Percentiles rank a stretch among this genome's conserved stretches.
phyloP scores from a whole-genome alignment of 1,139 yeast genomes.

The Candida gigantensis region DNA sequence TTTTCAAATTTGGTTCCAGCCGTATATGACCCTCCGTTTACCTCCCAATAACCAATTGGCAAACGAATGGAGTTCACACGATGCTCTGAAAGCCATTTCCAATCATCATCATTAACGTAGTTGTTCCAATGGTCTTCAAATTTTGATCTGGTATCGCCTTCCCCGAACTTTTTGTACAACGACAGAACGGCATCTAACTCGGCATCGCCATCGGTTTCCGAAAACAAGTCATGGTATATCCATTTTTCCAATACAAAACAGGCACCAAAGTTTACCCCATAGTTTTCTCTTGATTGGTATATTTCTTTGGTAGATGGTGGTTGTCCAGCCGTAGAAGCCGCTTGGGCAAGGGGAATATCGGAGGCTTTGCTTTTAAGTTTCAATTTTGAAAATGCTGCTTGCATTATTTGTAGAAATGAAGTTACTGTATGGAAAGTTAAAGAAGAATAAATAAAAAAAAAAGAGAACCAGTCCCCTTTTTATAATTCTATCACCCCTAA shows the following conservation, averaged over 20 bases:
- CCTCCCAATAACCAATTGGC: conserved; percentile 91
- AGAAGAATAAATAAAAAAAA: not conserved
- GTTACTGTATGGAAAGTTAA: not conserved
- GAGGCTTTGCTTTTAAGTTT: conserved; percentile 41
- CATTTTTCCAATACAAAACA: conserved; percentile 79
- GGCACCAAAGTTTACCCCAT: conserved; percentile 88
- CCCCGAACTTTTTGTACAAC: conserved; percentile 49
- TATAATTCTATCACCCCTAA: too few species aligned
- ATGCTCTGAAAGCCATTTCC: conserved; percentile 69
- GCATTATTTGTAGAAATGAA: conserved; percentile 6
- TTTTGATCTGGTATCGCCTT: conserved; percentile 52
- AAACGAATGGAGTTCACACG: conserved; percentile 78
- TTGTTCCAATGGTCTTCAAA: conserved; percentile 70
- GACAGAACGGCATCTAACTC: conserved; percentile 74
- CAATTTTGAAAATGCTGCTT: conserved; percentile 23
- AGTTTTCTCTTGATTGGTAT: conserved; percentile 65
- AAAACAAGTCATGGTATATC: conserved; percentile 61
- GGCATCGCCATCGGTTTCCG: conserved; percentile 46
- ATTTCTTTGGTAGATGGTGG: conserved; percentile 53
- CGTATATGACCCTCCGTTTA: conserved; percentile 62
- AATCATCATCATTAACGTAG: conserved; percentile 70
- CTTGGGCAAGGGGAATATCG: conserved; percentile 28
- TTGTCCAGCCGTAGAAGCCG: conserved; percentile 31
- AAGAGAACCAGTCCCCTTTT: not conserved
- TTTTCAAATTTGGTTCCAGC: conserved; percentile 62